Conservation (phyloP, 257 asterid species). For the Solanum ossicruentum region DNA sequence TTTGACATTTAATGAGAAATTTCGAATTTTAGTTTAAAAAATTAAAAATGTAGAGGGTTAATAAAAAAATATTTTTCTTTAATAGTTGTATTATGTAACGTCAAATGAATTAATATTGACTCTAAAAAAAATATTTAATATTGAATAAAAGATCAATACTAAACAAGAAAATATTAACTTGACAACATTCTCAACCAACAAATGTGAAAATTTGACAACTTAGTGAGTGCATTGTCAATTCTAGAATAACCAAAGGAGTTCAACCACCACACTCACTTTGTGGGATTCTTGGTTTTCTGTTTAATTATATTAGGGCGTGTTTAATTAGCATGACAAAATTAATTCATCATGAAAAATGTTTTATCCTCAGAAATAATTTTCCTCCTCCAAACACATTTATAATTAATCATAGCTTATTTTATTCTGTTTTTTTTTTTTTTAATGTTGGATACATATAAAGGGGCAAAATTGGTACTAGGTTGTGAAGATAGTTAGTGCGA, state of each 20-base stretch:
- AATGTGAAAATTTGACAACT: background rate
- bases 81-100: rapidly evolving
- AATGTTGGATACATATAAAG: too few species aligned
- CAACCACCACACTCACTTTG: background rate
- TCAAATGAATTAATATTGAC: background rate
- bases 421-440: too few species aligned
- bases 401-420: too few species aligned
- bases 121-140: background rate
- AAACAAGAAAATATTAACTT: background rate
- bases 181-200: background rate
- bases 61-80: rapidly evolving
- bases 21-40: rapidly evolving
- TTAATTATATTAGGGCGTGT: background rate
- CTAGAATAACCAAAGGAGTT: background rate
- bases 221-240: background rate
- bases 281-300: background rate
- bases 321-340: background rate
- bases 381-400: background rate
- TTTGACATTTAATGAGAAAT: rapidly evolving
- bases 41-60: rapidly evolving
- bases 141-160: rapidly evolving
- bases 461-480: constrained; percentile 4
- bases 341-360: background rate
- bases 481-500: constrained; percentile 29
- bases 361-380: background rate